Evolutionary conservation across 192 early-diverging fungal species (phyloP).

Genomic region (Phlyctochytrium planicorne): DNA sequence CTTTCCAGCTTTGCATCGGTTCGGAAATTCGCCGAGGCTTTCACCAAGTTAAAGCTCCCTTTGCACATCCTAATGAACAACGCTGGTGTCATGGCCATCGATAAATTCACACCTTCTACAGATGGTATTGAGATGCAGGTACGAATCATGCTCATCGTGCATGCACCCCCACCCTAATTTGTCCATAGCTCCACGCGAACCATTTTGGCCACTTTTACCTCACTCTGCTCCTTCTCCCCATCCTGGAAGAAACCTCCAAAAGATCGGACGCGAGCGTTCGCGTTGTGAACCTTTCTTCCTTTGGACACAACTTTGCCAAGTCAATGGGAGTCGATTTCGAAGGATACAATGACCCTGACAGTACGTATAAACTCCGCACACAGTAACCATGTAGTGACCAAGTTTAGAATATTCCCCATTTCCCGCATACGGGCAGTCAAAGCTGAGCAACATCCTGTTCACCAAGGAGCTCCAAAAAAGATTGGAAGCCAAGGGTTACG

Average conservation of each 20-base stretch:
- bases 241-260: conserved; percentile 14
- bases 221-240: conserved; percentile 28
- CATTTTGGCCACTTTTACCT: conserved; percentile 45
- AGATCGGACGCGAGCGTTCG: conserved; percentile 30
- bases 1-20: conserved; percentile 33
- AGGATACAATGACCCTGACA: conserved; percentile 1
- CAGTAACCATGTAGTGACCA: background rate
- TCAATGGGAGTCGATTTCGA: conserved; percentile 46
- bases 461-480: conserved; percentile 18
- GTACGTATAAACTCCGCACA: background rate
- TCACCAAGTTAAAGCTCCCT: conserved; percentile 13
- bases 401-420: conserved; percentile 14
- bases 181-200: too few relatives aligned
- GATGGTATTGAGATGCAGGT: conserved; percentile 27
- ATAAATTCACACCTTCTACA: conserved; percentile 26
- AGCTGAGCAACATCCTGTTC: conserved; percentile 41
- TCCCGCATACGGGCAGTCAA: conserved; percentile 38
- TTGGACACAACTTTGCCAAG: conserved; percentile 27
- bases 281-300: conserved; percentile 45
- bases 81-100: conserved; percentile 57
- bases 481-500: conserved; percentile 10
- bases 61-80: conserved; percentile 36
- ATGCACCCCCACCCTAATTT: too few relatives aligned
- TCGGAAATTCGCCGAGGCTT: conserved; percentile 33
- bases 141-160: conserved; percentile 32